Percentiles rank a stretch among this genome's conserved stretches.
Conservation (phyloP, 2,329 filamentous ascomycete genomes). For the Herpomyces periplanetae region DNA sequence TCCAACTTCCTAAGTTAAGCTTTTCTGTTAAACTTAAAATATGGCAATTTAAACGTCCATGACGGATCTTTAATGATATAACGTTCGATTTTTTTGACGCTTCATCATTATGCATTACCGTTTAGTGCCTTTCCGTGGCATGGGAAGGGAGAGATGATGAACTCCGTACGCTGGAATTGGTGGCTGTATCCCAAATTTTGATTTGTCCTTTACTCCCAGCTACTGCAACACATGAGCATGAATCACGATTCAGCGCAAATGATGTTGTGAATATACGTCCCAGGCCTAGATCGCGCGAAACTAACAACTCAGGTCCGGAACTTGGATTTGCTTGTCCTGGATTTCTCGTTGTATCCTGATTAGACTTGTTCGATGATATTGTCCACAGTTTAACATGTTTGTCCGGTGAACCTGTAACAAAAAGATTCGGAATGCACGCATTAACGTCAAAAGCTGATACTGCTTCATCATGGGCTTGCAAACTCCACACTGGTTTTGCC, state of each 20-base stretch:
- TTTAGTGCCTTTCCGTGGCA: too few species aligned
- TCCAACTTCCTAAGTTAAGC: too few species aligned
- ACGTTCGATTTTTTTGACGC: too few species aligned
- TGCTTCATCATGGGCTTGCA: constrained; percentile 77
- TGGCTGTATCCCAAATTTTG: constrained; percentile 86
- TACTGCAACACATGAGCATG: constrained; percentile 64
- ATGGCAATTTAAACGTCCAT: too few species aligned
- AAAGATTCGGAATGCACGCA: constrained; percentile 48
- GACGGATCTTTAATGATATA: too few species aligned
- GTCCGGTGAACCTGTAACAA: constrained; percentile 73
- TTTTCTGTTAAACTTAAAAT: too few species aligned
- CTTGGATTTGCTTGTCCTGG: constrained; percentile 21
- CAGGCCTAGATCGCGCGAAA: constrained; percentile 60
- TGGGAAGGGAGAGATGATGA: too few species aligned
- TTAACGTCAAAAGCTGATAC: constrained; percentile 81
- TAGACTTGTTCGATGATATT: too few species aligned
- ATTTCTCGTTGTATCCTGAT: too few species aligned
- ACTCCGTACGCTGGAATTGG: constrained; percentile 47
- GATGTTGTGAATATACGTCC: constrained; percentile 70
- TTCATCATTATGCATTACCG: too few species aligned
- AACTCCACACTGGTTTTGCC: constrained; percentile 60
- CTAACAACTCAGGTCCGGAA: constrained; percentile 57
- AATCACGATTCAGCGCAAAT: constrained; percentile 62
- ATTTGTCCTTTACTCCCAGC: constrained; percentile 74
- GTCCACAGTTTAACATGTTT: constrained; percentile 89